phyloP scores from a whole-genome alignment of 805 yeast species.

The Kregervanrija pseudodelftensis region DNA sequence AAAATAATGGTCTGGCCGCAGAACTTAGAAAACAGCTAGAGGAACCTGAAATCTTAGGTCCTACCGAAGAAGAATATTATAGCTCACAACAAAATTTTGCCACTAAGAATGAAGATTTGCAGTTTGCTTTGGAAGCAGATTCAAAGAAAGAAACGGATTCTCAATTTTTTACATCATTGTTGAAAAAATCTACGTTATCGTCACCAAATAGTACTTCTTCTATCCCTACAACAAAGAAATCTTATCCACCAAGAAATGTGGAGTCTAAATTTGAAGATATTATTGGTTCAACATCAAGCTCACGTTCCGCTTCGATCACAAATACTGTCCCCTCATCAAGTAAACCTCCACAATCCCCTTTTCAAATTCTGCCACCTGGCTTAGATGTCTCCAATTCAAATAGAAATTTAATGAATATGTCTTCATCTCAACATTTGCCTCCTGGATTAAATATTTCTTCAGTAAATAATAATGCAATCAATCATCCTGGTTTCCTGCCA shows the following conservation, averaged over 20 bases:
- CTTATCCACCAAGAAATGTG: background rate
- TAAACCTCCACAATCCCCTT: too few species aligned
- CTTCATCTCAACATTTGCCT: background rate
- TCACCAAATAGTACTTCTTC: too few species aligned
- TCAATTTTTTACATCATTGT: conserved; percentile 17
- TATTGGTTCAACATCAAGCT: background rate
- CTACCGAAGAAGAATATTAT: conserved; percentile 9
- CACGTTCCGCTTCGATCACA: background rate
- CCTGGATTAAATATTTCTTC: conserved; percentile 1
- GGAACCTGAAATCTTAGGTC: conserved; percentile 9
- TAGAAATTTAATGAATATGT: too few species aligned
- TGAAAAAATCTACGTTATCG: conserved; percentile 2
- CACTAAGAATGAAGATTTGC: conserved; percentile 10
- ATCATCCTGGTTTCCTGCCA: background rate
- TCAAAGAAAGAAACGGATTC: conserved; percentile 15
- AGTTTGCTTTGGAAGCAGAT: conserved; percentile 13
- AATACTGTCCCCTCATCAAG: too few species aligned
- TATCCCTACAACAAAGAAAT: background rate
- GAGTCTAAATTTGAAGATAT: conserved; percentile 9
- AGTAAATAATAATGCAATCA: background rate
- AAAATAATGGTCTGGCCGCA: background rate
- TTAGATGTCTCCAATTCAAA: too few species aligned
- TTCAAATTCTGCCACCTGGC: too few species aligned
- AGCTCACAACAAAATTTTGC: background rate
- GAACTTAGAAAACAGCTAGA: conserved; percentile 6